Conservation (phyloP, 148 eudicot genomes). For the Nepenthes gracilis region DNA sequence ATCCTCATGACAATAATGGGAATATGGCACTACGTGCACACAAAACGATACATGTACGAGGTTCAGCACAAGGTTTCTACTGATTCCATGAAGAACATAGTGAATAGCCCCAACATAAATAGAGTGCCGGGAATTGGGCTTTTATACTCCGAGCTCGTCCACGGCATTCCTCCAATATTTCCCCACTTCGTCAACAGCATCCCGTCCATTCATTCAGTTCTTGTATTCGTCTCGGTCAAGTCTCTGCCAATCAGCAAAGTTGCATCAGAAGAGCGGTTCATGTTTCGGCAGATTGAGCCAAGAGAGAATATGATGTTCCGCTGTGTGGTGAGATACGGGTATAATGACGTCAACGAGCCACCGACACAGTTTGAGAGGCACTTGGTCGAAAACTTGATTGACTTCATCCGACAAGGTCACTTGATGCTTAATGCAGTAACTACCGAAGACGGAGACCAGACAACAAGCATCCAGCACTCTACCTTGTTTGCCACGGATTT, state of each 20-base stretch:
- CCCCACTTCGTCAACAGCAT: constrained; percentile 28
- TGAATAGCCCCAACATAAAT: constrained; percentile 14
- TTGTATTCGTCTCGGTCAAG: constrained; percentile 42
- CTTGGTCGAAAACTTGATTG: constrained; percentile 23
- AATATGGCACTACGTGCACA: constrained; percentile 36
- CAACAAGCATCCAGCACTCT: neutral
- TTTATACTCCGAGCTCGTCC: constrained; percentile 39
- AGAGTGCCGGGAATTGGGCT: constrained; percentile 45
- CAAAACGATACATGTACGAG: constrained; percentile 30
- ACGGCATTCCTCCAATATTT: constrained; percentile 49
- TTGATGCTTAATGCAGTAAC: neutral
- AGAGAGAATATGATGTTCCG: constrained; percentile 29
- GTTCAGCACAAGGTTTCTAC: constrained; percentile 36
- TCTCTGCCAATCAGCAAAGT: constrained; percentile 35
- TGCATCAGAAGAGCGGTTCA: constrained; percentile 26
- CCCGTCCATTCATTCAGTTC: constrained; percentile 35
- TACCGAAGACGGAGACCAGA: neutral
- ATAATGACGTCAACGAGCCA: constrained; percentile 32
- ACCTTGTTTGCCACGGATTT: neutral
- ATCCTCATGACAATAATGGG: constrained; percentile 32
- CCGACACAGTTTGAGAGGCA: constrained; percentile 24
- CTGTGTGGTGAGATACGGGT: constrained; percentile 47
- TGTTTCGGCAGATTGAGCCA: constrained; percentile 37
- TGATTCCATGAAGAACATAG: constrained; percentile 22
- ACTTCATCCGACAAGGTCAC: constrained; percentile 30